Percentiles rank a stretch among this genome's conserved stretches.
These are phyloP conservation scores for Colletotrichum nymphaeae DNA, from an alignment of 2,329 filamentous ascomycete genomes.

Conservation along the genomic window DNA sequence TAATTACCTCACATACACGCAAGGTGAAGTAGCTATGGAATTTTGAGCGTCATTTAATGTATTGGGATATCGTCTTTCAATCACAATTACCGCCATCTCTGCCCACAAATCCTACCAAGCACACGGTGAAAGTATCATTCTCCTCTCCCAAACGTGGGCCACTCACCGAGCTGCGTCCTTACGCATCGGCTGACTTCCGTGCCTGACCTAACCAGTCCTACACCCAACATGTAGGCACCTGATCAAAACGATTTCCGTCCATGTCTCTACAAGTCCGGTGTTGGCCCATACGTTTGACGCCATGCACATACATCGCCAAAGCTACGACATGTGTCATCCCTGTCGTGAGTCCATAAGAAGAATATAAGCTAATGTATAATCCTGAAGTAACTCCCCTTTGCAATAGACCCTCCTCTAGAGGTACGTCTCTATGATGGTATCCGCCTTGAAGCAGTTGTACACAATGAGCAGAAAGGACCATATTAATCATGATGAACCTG, in stretches of 20 bases:
- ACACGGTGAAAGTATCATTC: not conserved
- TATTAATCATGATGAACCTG: slow-evolving; percentile 27
- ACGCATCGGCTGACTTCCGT: not conserved
- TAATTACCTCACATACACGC: not conserved
- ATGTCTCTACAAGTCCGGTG: not conserved
- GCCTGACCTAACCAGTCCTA: too few species aligned
- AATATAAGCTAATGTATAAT: slow-evolving; percentile 15
- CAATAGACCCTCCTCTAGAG: slow-evolving; percentile 21
- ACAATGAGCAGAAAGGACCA: slow-evolving; percentile 5
- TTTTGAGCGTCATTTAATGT: not conserved
- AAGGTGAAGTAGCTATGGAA: not conserved
- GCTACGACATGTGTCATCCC: not conserved
- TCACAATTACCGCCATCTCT: not conserved
- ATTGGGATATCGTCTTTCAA: not conserved
- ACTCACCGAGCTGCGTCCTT: not conserved
- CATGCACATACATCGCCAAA: not conserved
- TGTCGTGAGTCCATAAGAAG: not conserved
- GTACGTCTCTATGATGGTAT: slow-evolving; percentile 33
- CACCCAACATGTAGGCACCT: not conserved
- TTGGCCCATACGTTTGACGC: not conserved
- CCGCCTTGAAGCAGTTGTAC: slow-evolving; percentile 30
- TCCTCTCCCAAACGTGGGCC: too few species aligned
- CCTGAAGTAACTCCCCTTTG: not conserved
- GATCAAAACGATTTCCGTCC: not conserved
- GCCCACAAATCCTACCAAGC: not conserved